phyloP scores from a whole-genome alignment of 2,329 filamentous ascomycete species.

The Neonectria faginata region DNA sequence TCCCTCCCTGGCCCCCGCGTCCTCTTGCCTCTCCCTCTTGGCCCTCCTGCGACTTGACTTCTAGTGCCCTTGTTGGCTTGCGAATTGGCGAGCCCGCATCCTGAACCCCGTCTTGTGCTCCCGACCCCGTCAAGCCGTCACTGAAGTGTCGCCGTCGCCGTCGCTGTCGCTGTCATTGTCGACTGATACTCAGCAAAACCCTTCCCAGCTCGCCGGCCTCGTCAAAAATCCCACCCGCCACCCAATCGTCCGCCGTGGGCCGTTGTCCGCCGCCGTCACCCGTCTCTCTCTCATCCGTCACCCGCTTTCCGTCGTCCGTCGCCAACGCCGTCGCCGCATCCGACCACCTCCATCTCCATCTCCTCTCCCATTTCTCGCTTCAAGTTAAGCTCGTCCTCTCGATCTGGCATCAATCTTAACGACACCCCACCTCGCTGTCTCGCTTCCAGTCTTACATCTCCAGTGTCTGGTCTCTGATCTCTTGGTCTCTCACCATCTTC shows the following conservation, averaged over 20 bases:
- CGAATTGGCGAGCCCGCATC: conserved; percentile 47
- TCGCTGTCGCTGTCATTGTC: conserved; percentile 32
- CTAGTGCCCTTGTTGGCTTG: not conserved
- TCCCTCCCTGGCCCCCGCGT: conserved; percentile 38
- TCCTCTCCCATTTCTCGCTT: conserved; percentile 23
- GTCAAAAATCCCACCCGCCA: conserved; percentile 35
- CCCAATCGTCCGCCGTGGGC: not conserved
- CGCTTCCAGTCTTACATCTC: conserved; percentile 22
- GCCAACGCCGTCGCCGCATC: conserved; percentile 31
- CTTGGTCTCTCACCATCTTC: conserved; percentile 21
- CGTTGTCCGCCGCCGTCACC: not conserved
- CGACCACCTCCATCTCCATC: conserved; percentile 21
- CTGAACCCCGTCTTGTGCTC: conserved; percentile 29
- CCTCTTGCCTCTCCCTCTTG: conserved; percentile 7
- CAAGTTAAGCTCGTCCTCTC: conserved; percentile 27
- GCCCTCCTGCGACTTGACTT: conserved; percentile 27
- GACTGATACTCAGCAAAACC: conserved; percentile 45
- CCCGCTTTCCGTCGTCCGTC: conserved; percentile 23
- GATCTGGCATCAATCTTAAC: conserved; percentile 40
- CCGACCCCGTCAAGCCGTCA: conserved; percentile 10
- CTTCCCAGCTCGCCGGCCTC: conserved; percentile 42
- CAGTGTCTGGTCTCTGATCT: conserved; percentile 8
- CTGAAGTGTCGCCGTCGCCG: not conserved
- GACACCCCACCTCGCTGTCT: conserved; percentile 40
- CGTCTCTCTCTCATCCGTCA: not conserved